Base-by-base conservation (phyloP, 768 basidiomycete genomes). In the Epithele typhae region DNA sequence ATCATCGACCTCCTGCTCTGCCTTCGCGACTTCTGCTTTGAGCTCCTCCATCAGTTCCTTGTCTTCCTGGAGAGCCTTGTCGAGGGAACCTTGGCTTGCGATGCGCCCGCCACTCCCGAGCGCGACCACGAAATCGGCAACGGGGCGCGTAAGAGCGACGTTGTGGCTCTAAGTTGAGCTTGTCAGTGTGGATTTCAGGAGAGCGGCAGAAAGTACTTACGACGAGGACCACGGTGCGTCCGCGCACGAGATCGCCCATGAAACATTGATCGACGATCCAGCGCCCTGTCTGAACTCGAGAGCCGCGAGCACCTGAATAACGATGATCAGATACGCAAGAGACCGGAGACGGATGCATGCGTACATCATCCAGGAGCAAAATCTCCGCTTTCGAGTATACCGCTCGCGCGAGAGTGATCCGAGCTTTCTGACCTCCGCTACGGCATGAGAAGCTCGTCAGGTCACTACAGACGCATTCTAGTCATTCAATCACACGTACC, bases 221-320 rank as follows among this genome's bases (percentile, higher is more conserved):
- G 25, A 77, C 72, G 5, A 78, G 56, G 23, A 79, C 58, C 6
- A 77, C 61, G 3, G 77, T 78, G 14, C 77, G 64, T 18, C 63
- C 71, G 22, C 59, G 57, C 25, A 78, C 55, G 3, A 79, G 54
- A 40, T 72, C 71, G 7, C 74, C 73, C 24, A 56, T 51, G 53
- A 77, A 64, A 37, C 72, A 67, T 44, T 75, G 68, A 24, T 75
- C 66, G 34, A 75, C 71, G 50, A 78, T 72, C 62, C 64, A 73
- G 41, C 67, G 60, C 15, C 72, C 67, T 9, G 76, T 78, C 43
- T 76, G 68, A 10, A 73, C 71, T 76, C 74, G 1, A 77, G 60
- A 0, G 74, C 73, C 8, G 71, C 72, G 19, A 76, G 64, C 25
- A 75, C 27, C 27, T 30, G 14, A 7, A 30, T 7, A 30, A 30